A percentile compares a stretch with the other conserved stretches of the same genome.
Conservation (phyloP, 352 stramenopile species). For the Phytophthora agathidicida region DNA sequence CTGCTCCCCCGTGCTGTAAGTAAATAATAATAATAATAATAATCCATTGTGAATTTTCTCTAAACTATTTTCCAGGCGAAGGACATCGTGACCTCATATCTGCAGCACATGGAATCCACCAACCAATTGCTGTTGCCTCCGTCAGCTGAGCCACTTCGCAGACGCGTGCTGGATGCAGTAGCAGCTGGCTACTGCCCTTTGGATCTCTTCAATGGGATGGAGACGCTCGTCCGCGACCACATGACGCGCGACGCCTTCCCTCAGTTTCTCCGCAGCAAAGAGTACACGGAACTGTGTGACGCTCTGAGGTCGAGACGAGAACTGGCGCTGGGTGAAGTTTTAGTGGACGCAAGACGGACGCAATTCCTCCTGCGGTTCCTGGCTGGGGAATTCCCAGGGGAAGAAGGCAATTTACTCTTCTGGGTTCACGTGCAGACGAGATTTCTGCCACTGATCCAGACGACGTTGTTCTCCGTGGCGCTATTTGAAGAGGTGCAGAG, state of each 20-base stretch:
- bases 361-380: conserved; percentile 64
- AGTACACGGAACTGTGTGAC: conserved; percentile 63
- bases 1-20: conserved; percentile 50
- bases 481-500: conserved; percentile 78
- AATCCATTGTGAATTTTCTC: not conserved
- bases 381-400: conserved; percentile 22
- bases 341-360: conserved; percentile 61
- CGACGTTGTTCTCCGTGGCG: conserved; percentile 62
- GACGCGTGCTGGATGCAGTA: conserved; percentile 39
- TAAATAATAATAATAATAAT: not conserved
- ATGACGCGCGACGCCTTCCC: conserved; percentile 63
- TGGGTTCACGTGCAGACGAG: conserved; percentile 78
- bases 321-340: conserved; percentile 65
- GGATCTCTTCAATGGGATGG: conserved; percentile 68
- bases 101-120: conserved; percentile 37
- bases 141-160: conserved; percentile 33
- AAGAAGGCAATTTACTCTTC: conserved; percentile 68
- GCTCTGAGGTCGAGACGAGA: conserved; percentile 58
- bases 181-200: conserved; percentile 38
- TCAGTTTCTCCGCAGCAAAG: conserved; percentile 46
- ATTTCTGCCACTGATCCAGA: conserved; percentile 75
- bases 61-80: conserved; percentile 39
- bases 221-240: conserved; percentile 50
- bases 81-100: conserved; percentile 47
- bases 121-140: conserved; percentile 25